These are phyloP conservation scores for Rhodomyrtus tomentosa DNA, from an alignment of 345 rosid species.

Conservation along the genomic window DNA sequence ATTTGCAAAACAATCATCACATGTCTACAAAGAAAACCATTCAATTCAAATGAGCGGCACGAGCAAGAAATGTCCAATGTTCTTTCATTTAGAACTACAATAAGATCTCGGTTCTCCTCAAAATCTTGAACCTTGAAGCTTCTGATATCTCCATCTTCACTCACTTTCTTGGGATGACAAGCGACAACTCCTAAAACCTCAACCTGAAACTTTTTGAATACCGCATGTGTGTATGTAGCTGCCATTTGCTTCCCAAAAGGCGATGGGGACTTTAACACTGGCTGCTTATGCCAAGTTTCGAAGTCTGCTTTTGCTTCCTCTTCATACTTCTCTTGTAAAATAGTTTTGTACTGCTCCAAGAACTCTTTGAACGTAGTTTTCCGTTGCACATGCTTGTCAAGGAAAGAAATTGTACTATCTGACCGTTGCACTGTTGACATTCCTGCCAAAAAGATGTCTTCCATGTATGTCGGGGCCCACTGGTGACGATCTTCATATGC, in stretches of 20 bases:
- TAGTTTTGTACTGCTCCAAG: slow-evolving; percentile 14
- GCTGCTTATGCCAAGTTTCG: slow-evolving; percentile 14
- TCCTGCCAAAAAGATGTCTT: slow-evolving; percentile 22
- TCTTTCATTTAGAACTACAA: slow-evolving; percentile 16
- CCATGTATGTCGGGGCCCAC: slow-evolving; percentile 30
- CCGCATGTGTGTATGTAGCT: slow-evolving; percentile 14
- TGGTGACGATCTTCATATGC: slow-evolving; percentile 20
- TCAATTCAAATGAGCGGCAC: slow-evolving; percentile 30
- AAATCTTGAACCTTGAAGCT: slow-evolving; percentile 22
- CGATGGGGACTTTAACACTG: slow-evolving; percentile 18
- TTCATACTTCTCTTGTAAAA: slow-evolving; percentile 15
- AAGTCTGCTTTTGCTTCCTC: slow-evolving; percentile 22
- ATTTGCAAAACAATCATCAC: slow-evolving; percentile 29
- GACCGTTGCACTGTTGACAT: slow-evolving; percentile 21
- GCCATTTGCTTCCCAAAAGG: slow-evolving; percentile 31
- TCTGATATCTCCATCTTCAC: slow-evolving; percentile 12
- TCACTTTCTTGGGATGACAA: slow-evolving; percentile 20
- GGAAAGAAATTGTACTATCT: slow-evolving; percentile 20
- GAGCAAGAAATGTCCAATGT: slow-evolving; percentile 19
- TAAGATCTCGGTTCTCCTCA: slow-evolving; percentile 15
- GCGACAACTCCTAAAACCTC: slow-evolving; percentile 28
- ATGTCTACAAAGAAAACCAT: slow-evolving; percentile 35
- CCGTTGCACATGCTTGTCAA: slow-evolving; percentile 15
- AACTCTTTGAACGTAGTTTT: slow-evolving; percentile 28
- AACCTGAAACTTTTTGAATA: slow-evolving; percentile 35